Evolutionary conservation across 1,139 yeast genomes (phyloP).

Genomic region (Saccharomycopsis phalli): DNA sequence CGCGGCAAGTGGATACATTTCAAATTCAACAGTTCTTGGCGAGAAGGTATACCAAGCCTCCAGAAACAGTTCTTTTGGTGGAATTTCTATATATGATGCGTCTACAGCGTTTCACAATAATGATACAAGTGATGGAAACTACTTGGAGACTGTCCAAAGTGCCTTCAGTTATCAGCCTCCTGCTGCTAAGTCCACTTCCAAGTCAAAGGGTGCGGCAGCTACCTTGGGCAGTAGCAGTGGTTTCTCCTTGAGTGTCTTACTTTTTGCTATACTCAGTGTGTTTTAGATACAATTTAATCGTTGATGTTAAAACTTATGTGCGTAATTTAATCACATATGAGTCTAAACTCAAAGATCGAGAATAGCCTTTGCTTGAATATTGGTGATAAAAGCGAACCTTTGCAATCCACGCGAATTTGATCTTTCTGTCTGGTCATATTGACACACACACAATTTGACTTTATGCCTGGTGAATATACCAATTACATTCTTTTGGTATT

Average conservation of each 20-base stretch:
- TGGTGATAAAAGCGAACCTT: too few relatives aligned
- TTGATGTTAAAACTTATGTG: too few relatives aligned
- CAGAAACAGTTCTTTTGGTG: conserved; percentile 53
- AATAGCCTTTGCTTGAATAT: too few relatives aligned
- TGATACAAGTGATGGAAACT: conserved; percentile 5
- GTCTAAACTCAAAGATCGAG: too few relatives aligned
- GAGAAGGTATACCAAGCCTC: conserved; percentile 28
- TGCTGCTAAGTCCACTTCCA: background rate
- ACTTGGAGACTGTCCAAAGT: conserved; percentile 7
- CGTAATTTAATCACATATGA: too few relatives aligned
- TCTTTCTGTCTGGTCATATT: too few relatives aligned
- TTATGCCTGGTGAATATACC: too few relatives aligned
- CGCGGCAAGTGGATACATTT: conserved; percentile 61
- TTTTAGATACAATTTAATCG: too few relatives aligned
- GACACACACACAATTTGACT: too few relatives aligned
- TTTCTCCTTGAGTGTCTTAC: conserved; percentile 2
- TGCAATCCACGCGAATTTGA: too few relatives aligned
- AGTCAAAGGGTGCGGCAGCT: background rate
- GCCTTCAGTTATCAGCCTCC: conserved; percentile 9
- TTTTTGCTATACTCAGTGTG: conserved; percentile 2
- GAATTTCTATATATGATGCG: conserved; percentile 89
- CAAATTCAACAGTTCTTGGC: conserved; percentile 32
- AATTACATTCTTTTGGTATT: too few relatives aligned
- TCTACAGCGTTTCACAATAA: conserved; percentile 28
- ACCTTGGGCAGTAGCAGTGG: background rate